Base-by-base conservation (phyloP, 1,284 basidiomycete genomes). In the Xanthoconium separans region DNA sequence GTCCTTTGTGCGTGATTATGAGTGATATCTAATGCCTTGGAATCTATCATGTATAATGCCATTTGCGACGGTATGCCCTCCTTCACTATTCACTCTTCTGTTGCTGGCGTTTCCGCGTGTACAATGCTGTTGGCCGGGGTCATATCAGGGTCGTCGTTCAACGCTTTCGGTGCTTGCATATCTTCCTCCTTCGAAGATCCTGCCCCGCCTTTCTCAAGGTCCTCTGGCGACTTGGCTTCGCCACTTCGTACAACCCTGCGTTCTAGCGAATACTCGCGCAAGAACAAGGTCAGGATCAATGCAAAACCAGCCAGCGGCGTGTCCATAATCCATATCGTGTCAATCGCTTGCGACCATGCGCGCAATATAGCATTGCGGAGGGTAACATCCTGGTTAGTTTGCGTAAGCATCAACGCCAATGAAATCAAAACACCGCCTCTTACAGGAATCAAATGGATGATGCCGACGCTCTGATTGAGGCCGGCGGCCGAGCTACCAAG, bases 251-350 rank as follows among this genome's bases (percentile, higher is more conserved):
- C 74, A 12, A 78, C 70, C 20, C 73, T 76, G n/a, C 85, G 78
- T 55, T 82, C 73, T 18, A 90, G 75, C n/a, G 83, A 78, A 68
- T 90, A 90, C 41, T 72, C 72, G 41, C 81, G 76, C 33, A 89
- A 53, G 64, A 87, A 83, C 6, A 89, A 65, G 4, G 74, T 70
- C 69, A 88, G 73, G 29, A 90, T 57, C 58, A 89, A 74, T 20
- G 78, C 77, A 30, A 75, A 73, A n/a, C 82, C 85, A 16, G 79
- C 41, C 15, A 89, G 65, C 0, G 87, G 85, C 6, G 82, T 82
- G 63, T 76, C 77, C 27, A 87, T 80, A 53, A 90, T 66, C 90
- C 91, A 94, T 51, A 93, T 85, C 41, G 75, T 80, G 57, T 77
- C 76, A 39, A 93, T 83, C 0, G 89, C 80, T 46, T 80, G 70